These are phyloP conservation scores for Emmonsiellopsis sp. DNA, from an alignment of 2,329 filamentous ascomycete species.

Conservation along the genomic window DNA sequence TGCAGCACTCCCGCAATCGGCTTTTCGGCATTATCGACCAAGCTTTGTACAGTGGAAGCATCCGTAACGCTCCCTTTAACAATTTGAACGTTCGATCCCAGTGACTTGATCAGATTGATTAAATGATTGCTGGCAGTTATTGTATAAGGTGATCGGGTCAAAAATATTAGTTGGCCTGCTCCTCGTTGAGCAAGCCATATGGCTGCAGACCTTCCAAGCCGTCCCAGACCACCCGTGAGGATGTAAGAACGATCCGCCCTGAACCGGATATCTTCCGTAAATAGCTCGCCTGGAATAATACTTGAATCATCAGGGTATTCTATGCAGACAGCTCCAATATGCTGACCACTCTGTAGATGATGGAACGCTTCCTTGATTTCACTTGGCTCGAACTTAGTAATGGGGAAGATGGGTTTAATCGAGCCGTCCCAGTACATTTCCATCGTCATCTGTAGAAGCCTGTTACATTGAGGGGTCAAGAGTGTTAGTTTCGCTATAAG, in stretches of 20 bases:
- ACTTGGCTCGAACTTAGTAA: neutral
- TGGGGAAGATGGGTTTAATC: neutral
- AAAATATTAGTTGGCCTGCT: too few species aligned
- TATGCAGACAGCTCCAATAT: constrained; percentile 37
- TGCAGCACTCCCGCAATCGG: too few species aligned
- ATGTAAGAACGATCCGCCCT: constrained; percentile 19
- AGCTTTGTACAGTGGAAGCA: too few species aligned
- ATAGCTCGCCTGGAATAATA: neutral
- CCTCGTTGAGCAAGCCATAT: too few species aligned
- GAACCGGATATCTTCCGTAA: constrained; percentile 2
- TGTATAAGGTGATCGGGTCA: too few species aligned
- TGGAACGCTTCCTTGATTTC: constrained; percentile 23
- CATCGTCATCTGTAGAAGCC: neutral
- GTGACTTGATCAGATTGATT: too few species aligned
- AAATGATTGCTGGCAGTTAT: too few species aligned
- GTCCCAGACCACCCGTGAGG: constrained; percentile 32
- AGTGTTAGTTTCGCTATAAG: too few species aligned
- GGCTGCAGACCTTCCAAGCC: constrained; percentile 19
- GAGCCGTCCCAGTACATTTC: neutral
- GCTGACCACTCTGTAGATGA: constrained; percentile 29
- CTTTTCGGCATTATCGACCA: too few species aligned
- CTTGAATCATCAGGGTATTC: constrained; percentile 13
- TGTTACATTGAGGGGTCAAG: neutral
- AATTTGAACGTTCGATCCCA: too few species aligned
- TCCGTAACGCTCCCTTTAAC: too few species aligned